Evolutionary conservation across 257 asterid genomes (phyloP), one percentile per base, ranked within the genome.

Genomic region (Lithospermum erythrorhizon): DNA sequence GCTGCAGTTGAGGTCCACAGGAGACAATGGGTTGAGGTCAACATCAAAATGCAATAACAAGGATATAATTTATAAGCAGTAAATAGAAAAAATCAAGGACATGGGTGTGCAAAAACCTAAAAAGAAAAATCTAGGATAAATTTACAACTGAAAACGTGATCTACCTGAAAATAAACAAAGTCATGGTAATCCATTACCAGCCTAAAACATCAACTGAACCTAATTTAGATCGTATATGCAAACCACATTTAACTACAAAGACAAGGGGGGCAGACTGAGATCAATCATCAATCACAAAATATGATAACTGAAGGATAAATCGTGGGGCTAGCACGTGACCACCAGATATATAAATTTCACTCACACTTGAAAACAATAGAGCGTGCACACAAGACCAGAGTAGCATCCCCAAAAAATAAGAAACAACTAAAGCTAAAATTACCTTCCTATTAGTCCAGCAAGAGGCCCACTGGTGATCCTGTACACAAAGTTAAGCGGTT

Each of bases 381-480:
- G 32, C 32, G 4, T 11, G 4, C 49, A 37, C 16, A 41, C 49
- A 41, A 41, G 18, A 41, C 49, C 13, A 41, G 18, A 41, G 49
- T 41, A 41, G 49, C 49, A 41, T 0, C 14, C 5, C 17, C 17
- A 2, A 41, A 11, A 41, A 13, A 13, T 2, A 14, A 11, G 3
- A 41, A 41, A 2, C 3, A 14, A 3, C 3, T 30, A 3, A 24
- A 9, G 16, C 15, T 7, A 29, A 58, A 10, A 64, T 65, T 84
- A 93, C 98, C 98, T 93, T 67, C 98, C 98, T 29, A 93, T 89
- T 55, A 93, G 73, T 77, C 98, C 98, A 72, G 98, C 94, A 35
- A 93, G 79, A 72, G 98, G 95, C 60, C 97, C 98, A 77, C 91
- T 79, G 53, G 95, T 86, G 68, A 93, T 89, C 82, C 98, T 93